Evolutionary conservation across 306 rosid genomes (phyloP), one percentile per base, ranked within the genome.

Genomic region (Lagenaria siceraria): DNA sequence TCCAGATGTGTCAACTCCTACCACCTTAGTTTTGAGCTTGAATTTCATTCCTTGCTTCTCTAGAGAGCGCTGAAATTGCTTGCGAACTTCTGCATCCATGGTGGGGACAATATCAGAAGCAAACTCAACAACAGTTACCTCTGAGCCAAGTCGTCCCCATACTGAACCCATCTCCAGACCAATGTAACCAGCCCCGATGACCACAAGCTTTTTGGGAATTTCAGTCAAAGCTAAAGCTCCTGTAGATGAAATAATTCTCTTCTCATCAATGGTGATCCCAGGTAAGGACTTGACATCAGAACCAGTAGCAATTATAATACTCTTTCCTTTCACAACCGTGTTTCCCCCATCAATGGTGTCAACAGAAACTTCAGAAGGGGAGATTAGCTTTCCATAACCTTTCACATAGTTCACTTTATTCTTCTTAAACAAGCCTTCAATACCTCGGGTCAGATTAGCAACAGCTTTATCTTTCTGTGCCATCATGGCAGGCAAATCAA

Each of bases 111-210:
- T 96, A 27, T 92, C 98, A 1, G 96, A 22, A 17, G 92, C 99
- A 83, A 89, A 96, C 90, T 96, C 99, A 75, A 92, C 99, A 73
- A 96, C 99, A 71, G 88, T 89, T 81, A 96, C 80, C 89, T 92
- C 90, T 2, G 98, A 92, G 69, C 99, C 99, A 68, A 96, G 81
- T 33, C 99, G 85, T 58, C 97, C 93, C 99, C 99, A 96, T 4
- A 96, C 99, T 0, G 99, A 96, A 7, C 99, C 99, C 99, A 96
- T 96, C 80, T 96, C 99, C 25, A 96, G 92, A 27, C 99, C 99
- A 69, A 96, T 96, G 85, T 96, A 96, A 69, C 99, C 99, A 21
- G 99, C 99, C 71, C 99, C 98, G 43, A 96, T 85, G 81, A 96
- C 99, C 69, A 92, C 84, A 43, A 96, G 92, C 84, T 77, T 96